A percentile compares a stretch with the other conserved stretches of the same genome.
These are phyloP conservation scores for Hyaloscypha variabilis DNA, from an alignment of 495 filamentous ascomycete genomes.

Conservation along the genomic window DNA sequence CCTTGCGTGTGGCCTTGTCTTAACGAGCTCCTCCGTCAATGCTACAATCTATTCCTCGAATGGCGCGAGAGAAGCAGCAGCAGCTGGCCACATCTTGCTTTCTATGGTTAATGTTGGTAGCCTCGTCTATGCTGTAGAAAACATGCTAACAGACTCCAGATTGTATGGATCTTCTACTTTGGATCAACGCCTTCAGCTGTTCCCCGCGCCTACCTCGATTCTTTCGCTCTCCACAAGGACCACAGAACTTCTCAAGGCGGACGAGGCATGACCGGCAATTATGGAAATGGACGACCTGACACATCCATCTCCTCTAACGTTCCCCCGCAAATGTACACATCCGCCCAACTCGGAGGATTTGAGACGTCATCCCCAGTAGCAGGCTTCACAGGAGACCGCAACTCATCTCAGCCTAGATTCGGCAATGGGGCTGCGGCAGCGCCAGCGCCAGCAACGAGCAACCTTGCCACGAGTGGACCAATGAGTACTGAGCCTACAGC, in stretches of 20 bases:
- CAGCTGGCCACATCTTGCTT: conserved; percentile 93
- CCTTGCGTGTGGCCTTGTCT: conserved; percentile 76
- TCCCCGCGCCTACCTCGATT: conserved; percentile 90
- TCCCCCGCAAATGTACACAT: conserved; percentile 96
- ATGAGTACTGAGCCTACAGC: conserved; percentile 39
- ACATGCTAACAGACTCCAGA: conserved; percentile 49
- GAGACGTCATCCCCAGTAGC: conserved; percentile 94
- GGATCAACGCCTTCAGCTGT: conserved; percentile 88
- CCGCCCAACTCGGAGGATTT: conserved; percentile 90
- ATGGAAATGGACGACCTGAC: conserved; percentile 68
- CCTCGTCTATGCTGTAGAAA: neutral
- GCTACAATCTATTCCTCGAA: conserved; percentile 71
- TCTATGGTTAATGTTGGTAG: conserved; percentile 86
- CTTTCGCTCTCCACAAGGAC: conserved; percentile 92
- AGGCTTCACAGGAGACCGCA: conserved; percentile 48
- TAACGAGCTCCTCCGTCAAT: conserved; percentile 83
- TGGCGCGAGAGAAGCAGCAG: conserved; percentile 78
- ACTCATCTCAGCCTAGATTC: conserved; percentile 62
- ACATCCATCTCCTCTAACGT: conserved; percentile 72
- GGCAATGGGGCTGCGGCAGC: conserved; percentile 31
- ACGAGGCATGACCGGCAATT: conserved; percentile 70
- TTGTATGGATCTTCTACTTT: conserved; percentile 99
- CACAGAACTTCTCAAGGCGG: conserved; percentile 57
- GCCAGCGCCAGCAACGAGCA: conserved; percentile 30
- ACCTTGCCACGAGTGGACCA: conserved; percentile 19